Conservation (phyloP, 345 rosid genomes). For the Gossypioides kirkii region DNA sequence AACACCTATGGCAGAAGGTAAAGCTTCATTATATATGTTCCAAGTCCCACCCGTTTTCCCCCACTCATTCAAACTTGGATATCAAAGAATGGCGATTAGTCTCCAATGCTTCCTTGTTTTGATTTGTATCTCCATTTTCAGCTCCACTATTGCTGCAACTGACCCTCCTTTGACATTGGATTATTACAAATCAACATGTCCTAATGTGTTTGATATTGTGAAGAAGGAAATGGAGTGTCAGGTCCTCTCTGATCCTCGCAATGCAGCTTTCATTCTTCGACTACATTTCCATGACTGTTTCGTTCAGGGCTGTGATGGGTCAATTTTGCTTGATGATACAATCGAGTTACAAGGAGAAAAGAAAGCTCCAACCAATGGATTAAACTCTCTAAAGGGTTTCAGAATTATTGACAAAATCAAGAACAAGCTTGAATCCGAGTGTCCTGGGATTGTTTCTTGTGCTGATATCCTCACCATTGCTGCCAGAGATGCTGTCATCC, state of each 20-base stretch:
- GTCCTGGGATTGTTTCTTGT: slow-evolving; percentile 87
- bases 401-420: slow-evolving; percentile 67
- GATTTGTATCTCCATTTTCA: slow-evolving; percentile 11
- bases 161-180: slow-evolving; percentile 54
- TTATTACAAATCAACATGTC: slow-evolving; percentile 69
- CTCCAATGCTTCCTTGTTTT: slow-evolving; percentile 10
- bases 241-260: slow-evolving; percentile 74
- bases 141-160: slow-evolving; percentile 25
- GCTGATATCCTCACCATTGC: slow-evolving; percentile 88
- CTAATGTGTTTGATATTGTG: slow-evolving; percentile 53
- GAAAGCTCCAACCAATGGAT: slow-evolving; percentile 45
- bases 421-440: slow-evolving; percentile 82
- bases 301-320: slow-evolving; percentile 95
- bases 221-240: slow-evolving; percentile 89
- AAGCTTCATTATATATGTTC: slow-evolving; percentile 26
- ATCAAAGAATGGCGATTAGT: neutral
- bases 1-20: slow-evolving; percentile 10
- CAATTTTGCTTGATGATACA: slow-evolving; percentile 80
- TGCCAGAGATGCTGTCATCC: slow-evolving; percentile 79
- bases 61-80: slow-evolving; percentile 1
- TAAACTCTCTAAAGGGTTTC: slow-evolving; percentile 58
- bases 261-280: slow-evolving; percentile 63
- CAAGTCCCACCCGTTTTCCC: slow-evolving; percentile 28
- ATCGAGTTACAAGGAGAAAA: slow-evolving; percentile 63
- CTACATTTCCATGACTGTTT: slow-evolving; percentile 93